Base-by-base conservation (phyloP, 2,329 filamentous ascomycete species). In the Aaosphaeria arxii region DNA sequence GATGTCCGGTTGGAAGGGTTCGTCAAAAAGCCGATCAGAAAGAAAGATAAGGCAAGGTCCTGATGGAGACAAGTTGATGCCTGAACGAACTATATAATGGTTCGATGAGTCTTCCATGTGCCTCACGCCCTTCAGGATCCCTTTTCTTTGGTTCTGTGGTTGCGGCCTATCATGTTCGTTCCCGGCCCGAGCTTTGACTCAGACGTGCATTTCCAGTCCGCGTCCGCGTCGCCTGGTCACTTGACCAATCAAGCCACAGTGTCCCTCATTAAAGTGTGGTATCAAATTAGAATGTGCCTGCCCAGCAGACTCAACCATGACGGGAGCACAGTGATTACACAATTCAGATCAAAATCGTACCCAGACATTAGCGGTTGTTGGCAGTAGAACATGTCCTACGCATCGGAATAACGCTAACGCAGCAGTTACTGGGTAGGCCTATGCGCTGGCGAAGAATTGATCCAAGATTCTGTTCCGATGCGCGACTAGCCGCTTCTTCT, bases 401-500 rank as follows among this genome's bases (percentile, higher is more conserved):
- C 17, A 24, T 24, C 17, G 17, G 17, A 24, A 24, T 24, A 24
- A 24, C 17, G 17, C 17, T 24, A 24, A 24, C 17, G 17, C 17
- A 24, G 17, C 17, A 24, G 17, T 24, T 24, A 24, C 17, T 24
- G 17, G 17, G 17, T 24, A 24, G 3, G 17, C 17, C 17, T 24
- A 24, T 24, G 17, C 17, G 17, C 17, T 24, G 17, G 17, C 17
- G 17, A 24, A 24, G 17, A 2, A 24, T 24, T 24, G 17, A 24
- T 36, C 33, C 11, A 81, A 63, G 50, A 89, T 74, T 63, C 81
- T 77, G 54, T 82, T 71, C 46, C 81, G 76, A 73, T 91, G 88
- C 60, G 69, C 72, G 48, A 87, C 80, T 53, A 96, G 74, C 57
- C 83, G 85, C 5, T 75, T 74, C 58, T 83, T 80, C 49, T 73